Conservation (phyloP, 495 filamentous ascomycete species). For the Talaromyces stipitatus region DNA sequence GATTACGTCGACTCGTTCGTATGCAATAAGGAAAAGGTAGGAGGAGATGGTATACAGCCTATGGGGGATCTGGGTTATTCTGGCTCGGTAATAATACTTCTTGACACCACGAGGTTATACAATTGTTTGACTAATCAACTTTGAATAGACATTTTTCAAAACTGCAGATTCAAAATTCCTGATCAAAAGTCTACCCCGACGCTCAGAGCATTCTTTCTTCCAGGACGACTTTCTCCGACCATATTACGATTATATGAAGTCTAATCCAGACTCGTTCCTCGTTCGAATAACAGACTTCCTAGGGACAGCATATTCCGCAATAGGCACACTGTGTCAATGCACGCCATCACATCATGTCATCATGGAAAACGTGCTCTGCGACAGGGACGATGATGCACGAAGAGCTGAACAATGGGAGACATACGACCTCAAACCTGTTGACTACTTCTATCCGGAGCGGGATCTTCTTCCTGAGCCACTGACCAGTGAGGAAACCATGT, state of each 20-base stretch:
- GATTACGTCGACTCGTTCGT: constrained; percentile 48
- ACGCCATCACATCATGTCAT: constrained; percentile 61
- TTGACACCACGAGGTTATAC: neutral
- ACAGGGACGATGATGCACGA: constrained; percentile 33
- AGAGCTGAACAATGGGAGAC: constrained; percentile 50
- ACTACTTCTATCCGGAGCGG: constrained; percentile 65
- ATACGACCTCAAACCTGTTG: constrained; percentile 63
- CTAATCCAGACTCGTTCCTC: constrained; percentile 47
- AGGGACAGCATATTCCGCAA: constrained; percentile 38
- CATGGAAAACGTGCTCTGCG: constrained; percentile 65
- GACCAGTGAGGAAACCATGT: constrained; percentile 49
- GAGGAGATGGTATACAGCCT: constrained; percentile 26
- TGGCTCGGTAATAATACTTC: constrained; percentile 36
- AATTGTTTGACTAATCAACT: neutral
- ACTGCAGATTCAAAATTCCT: constrained; percentile 53
- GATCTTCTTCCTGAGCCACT: constrained; percentile 54
- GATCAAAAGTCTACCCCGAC: constrained; percentile 58
- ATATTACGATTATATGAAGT: constrained; percentile 53
- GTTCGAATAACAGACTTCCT: constrained; percentile 65
- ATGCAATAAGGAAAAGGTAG: constrained; percentile 13
- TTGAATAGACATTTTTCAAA: constrained; percentile 53
- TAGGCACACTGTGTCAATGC: constrained; percentile 46
- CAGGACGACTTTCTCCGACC: constrained; percentile 50
- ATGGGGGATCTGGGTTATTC: constrained; percentile 55
- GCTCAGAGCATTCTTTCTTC: constrained; percentile 64